Percentiles rank a stretch among this genome's conserved stretches.
These are phyloP conservation scores for Dorcoceras hygrometricum DNA, from an alignment of 257 asterid species.

Conservation along the genomic window DNA sequence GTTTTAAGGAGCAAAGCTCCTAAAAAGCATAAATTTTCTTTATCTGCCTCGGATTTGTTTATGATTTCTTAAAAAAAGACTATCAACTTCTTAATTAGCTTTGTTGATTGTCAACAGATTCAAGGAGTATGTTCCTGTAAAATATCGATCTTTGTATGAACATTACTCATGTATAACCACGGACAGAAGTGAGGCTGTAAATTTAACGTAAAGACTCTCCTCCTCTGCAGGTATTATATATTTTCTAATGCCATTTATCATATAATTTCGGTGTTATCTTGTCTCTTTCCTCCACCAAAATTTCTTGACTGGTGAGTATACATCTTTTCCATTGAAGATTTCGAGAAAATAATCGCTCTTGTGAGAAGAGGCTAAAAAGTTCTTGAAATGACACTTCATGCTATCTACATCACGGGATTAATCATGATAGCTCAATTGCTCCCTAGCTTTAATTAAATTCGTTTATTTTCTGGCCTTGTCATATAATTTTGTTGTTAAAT, in stretches of 20 bases:
- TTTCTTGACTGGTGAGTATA: neutral
- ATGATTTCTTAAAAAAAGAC: neutral
- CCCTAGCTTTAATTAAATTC: neutral
- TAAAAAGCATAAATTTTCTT: neutral
- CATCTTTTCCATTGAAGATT: neutral
- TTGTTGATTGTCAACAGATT: conserved; percentile 54
- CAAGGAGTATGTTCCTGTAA: conserved; percentile 75
- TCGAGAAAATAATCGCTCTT: neutral
- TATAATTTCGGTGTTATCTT: neutral
- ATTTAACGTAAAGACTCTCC: conserved; percentile 34
- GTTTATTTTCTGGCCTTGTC: neutral
- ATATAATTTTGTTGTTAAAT: neutral
- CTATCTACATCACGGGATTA: neutral
- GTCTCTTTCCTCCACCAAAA: neutral
- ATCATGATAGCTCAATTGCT: neutral
- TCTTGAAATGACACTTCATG: neutral
- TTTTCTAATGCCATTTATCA: neutral
- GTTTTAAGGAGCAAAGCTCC: neutral
- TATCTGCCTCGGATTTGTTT: neutral
- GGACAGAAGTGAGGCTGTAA: conserved; percentile 35
- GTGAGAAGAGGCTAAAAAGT: neutral
- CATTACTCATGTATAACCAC: conserved; percentile 38
- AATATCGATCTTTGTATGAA: conserved; percentile 67
- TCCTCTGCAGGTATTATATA: neutral
- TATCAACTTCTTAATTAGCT: conserved; percentile 19